Conservation (phyloP, 169 alveolate genomes). For the Babesia bovis region DNA sequence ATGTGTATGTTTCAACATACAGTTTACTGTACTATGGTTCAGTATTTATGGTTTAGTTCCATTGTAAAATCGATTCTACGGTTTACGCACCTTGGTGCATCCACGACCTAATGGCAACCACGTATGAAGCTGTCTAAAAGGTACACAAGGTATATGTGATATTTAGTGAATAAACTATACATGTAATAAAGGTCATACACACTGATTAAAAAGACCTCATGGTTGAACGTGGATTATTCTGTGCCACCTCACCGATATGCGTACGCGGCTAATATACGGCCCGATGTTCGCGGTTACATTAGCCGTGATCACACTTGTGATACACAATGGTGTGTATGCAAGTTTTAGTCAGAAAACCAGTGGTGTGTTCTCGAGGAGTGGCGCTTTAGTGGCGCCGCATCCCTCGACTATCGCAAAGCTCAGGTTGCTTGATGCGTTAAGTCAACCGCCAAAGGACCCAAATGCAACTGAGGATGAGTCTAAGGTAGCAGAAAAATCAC, state of each 20-base stretch:
- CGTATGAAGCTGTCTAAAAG: too few relatives aligned
- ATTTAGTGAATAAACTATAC: not conserved
- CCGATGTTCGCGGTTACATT: conserved; percentile 26
- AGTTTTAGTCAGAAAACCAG: not conserved
- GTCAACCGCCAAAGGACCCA: not conserved
- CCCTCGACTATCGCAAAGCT: conserved; percentile 14
- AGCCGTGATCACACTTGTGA: not conserved
- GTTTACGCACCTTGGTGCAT: conserved; percentile 28
- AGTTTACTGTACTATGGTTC: not conserved
- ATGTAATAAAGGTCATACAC: not conserved
- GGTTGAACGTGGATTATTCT: not conserved
- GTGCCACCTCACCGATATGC: conserved; percentile 8
- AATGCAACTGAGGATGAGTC: not conserved
- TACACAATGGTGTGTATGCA: conserved; percentile 20
- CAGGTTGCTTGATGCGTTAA: conserved; percentile 23
- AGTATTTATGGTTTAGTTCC: too few relatives aligned
- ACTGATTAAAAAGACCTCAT: not conserved
- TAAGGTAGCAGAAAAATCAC: not conserved
- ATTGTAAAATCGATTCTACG: not conserved
- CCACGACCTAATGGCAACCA: not conserved
- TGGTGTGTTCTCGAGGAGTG: not conserved
- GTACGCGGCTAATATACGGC: not conserved
- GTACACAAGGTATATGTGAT: too few relatives aligned
- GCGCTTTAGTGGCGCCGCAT: not conserved
- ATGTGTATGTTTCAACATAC: not conserved